Evolutionary conservation across 495 filamentous ascomycete genomes (phyloP).

Genomic region (Penicillium paxilli): DNA sequence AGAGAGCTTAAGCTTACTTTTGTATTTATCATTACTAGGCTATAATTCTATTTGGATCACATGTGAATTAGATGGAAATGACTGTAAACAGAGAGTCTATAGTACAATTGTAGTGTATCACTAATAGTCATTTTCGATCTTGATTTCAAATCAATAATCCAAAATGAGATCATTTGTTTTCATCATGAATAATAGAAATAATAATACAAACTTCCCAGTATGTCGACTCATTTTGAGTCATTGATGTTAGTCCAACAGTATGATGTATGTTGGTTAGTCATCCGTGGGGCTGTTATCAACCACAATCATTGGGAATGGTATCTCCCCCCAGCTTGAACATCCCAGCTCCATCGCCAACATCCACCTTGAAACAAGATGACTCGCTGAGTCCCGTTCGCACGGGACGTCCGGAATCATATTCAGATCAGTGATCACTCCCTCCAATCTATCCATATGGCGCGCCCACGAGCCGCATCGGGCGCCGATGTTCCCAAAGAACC

Average conservation of each 20-base stretch:
- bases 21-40: too few relatives aligned
- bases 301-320: background rate
- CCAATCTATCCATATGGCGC: conserved; percentile 32
- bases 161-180: too few relatives aligned
- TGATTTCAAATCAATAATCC: too few relatives aligned
- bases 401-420: background rate
- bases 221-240: background rate
- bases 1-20: too few relatives aligned
- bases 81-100: background rate
- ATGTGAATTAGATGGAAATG: background rate
- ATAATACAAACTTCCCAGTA: too few relatives aligned
- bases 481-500: conserved; percentile 70
- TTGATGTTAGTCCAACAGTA: background rate
- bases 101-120: too few relatives aligned
- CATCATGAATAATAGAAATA: too few relatives aligned
- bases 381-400: conserved; percentile 6
- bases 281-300: conserved; percentile 12
- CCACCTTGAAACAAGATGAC: conserved; percentile 8
- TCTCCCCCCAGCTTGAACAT: background rate
- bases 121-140: too few relatives aligned
- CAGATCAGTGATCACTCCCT: background rate
- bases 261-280: background rate
- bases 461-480: conserved; percentile 44
- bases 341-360: background rate
- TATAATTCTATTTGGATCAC: background rate